Percentiles rank a stretch among this genome's conserved stretches.
Conservation (phyloP, 306 rosid genomes). For the Hippophae gyantsensis region DNA sequence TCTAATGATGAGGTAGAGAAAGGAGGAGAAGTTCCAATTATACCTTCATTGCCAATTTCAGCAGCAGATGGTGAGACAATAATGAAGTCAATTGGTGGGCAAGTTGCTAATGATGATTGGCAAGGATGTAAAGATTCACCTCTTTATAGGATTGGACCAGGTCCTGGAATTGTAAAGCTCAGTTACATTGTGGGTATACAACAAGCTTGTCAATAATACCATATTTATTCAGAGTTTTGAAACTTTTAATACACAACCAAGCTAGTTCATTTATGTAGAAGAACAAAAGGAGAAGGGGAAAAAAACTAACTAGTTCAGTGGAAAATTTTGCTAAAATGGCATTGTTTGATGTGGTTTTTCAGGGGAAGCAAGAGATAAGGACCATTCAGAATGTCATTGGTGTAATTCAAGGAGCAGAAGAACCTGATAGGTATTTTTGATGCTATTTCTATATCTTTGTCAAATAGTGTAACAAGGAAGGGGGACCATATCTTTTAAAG, state of each 20-base stretch:
- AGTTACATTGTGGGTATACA: slow-evolving; percentile 35
- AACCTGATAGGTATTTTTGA: slow-evolving; percentile 49
- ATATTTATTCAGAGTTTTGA: no score
- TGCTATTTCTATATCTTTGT: neutral
- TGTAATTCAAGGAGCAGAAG: slow-evolving; percentile 62
- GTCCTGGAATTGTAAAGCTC: slow-evolving; percentile 61
- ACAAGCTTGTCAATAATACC: neutral
- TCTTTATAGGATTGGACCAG: slow-evolving; percentile 54
- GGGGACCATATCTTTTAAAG: no score
- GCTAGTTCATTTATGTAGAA: no score
- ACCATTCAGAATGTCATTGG: slow-evolving; percentile 64
- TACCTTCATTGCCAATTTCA: slow-evolving; percentile 63
- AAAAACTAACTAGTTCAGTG: no score
- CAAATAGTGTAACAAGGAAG: neutral
- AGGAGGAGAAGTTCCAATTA: slow-evolving; percentile 43
- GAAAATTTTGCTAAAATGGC: neutral
- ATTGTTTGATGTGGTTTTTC: slow-evolving; percentile 18
- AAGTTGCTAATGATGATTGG: slow-evolving; percentile 57
- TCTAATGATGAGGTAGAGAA: slow-evolving; percentile 36
- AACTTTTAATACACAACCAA: no score
- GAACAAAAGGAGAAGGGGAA: no score
- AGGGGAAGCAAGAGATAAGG: slow-evolving; percentile 43
- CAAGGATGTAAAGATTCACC: slow-evolving; percentile 53
- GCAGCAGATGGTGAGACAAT: slow-evolving; percentile 49
- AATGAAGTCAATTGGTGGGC: slow-evolving; percentile 45